phyloP scores from a whole-genome alignment of 805 yeast genomes.

The Candida xiaguanensis region DNA sequence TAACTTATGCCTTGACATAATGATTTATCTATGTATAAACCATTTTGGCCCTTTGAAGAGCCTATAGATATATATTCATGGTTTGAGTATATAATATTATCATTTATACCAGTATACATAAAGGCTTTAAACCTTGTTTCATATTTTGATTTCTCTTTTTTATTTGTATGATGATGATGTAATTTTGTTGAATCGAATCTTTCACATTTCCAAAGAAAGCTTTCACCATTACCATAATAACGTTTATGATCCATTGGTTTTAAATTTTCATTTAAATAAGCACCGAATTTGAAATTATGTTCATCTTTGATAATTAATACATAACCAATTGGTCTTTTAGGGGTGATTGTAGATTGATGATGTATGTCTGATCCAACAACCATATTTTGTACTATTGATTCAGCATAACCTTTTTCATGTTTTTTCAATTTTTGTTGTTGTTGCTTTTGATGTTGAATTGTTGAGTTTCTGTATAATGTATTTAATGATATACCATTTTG shows the following conservation, averaged over 20 bases:
- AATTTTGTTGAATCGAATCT: constrained; percentile 22
- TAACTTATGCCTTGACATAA: constrained; percentile 74
- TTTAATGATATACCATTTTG: constrained; percentile 87
- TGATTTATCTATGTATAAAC: constrained; percentile 80
- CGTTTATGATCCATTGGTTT: constrained; percentile 68
- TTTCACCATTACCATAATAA: constrained; percentile 92
- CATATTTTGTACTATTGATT: constrained; percentile 31
- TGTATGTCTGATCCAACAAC: constrained; percentile 16
- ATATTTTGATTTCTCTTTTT: background rate
- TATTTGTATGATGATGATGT: constrained; percentile 6
- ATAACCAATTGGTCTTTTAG: constrained; percentile 56
- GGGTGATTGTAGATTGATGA: constrained; percentile 9
- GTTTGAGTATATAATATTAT: constrained; percentile 79
- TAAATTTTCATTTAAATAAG: constrained; percentile 69
- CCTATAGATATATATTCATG: constrained; percentile 78
- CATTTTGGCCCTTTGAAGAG: constrained; percentile 90
- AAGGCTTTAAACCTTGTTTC: constrained; percentile 62
- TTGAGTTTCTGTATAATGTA: constrained; percentile 63
- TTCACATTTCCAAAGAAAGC: constrained; percentile 85
- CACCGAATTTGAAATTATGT: constrained; percentile 66
- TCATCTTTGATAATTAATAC: constrained; percentile 69
- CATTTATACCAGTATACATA: constrained; percentile 85
- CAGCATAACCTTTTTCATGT: constrained; percentile 33
- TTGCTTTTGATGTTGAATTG: constrained; percentile 39
- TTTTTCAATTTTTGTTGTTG: constrained; percentile 15